Percentiles rank a stretch among this genome's conserved stretches.
These are phyloP conservation scores for Phytophthora pinifolia DNA, from an alignment of 352 stramenopile species.

Conservation along the genomic window DNA sequence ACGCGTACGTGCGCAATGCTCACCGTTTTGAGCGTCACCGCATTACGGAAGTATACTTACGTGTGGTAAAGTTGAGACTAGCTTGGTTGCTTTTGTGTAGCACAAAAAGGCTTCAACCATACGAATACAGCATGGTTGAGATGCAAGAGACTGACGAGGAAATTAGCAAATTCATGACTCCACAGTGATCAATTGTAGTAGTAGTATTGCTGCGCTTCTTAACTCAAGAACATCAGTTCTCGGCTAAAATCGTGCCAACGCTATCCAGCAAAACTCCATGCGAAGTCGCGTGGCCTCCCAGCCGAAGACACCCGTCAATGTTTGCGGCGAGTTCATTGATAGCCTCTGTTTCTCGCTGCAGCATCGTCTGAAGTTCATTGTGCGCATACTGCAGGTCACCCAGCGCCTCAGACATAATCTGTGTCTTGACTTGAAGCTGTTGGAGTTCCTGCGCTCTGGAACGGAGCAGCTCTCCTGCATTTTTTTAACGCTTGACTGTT, in stretches of 20 bases:
- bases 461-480: not conserved
- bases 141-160: slow-evolving; percentile 4
- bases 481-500: slow-evolving; percentile 3
- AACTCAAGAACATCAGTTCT: not conserved
- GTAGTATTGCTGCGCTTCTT: not conserved
- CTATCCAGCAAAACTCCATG: not conserved
- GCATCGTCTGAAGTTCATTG: not conserved
- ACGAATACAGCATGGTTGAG: not conserved
- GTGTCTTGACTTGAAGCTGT: slow-evolving; percentile 1
- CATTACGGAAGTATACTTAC: not conserved
- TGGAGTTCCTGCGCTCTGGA: slow-evolving; percentile 1
- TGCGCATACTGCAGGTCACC: not conserved
- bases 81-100: slow-evolving; percentile 2
- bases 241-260: not conserved
- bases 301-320: not conserved
- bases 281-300: not conserved
- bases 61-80: not conserved
- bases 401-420: not conserved
- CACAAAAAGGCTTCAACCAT: not conserved
- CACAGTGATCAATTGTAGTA: not conserved
- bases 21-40: slow-evolving; percentile 2
- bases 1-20: not conserved
- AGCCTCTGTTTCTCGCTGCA: not conserved
- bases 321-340: not conserved
- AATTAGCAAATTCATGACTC: not conserved